Base-by-base conservation (phyloP, 768 basidiomycete species). In the Calocybe cyanea region DNA sequence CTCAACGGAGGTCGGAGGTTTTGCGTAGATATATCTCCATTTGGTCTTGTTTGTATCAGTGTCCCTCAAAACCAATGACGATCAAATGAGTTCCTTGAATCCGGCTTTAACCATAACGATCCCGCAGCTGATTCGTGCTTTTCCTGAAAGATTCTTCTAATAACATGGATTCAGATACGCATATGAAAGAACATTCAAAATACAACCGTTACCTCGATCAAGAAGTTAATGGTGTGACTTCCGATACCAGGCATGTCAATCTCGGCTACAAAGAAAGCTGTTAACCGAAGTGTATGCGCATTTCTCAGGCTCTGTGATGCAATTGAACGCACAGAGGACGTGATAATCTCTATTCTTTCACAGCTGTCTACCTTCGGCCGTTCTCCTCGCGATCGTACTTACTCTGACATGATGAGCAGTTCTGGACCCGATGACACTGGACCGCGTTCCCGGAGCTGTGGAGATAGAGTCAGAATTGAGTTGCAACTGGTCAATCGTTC, bases 271-370 rank as follows among this genome's bases (percentile, higher is more conserved):
- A 32, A 31, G 34, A 36, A 32, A 28, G 25, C n/a, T 19, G 33
- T 40, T 21, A 18, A 35, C 41, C 40, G 24, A 45, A 13, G 11
- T 14, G n/a, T 20, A 39, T 35, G 33, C 25, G n/a, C 31, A 42
- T 41, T 34, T 36, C 24, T 18, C 34, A 55, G 54, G 34, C 36
- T 49, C 34, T 28, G 30, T 18, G 53, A 53, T 39, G 59, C 61
- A 13, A 46, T 62, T 15, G 34, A 53, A 13, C 47, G 57, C 9
- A 66, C 72, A 14, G 69, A 72, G 53, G 59, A 63, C 15, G 61
- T 71, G 55, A 59, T 67, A 0, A 38, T 66, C 14, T 62, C 61
- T 9, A 68, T 71, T 39, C 57, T 73, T 37, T 63, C 50, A 14
- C 70, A 72, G 43, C 56, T 72, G 3, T 59, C 63, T 7, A 53